phyloP scores from a whole-genome alignment of 768 basidiomycete genomes.

The Rhodotorula graminis region DNA sequence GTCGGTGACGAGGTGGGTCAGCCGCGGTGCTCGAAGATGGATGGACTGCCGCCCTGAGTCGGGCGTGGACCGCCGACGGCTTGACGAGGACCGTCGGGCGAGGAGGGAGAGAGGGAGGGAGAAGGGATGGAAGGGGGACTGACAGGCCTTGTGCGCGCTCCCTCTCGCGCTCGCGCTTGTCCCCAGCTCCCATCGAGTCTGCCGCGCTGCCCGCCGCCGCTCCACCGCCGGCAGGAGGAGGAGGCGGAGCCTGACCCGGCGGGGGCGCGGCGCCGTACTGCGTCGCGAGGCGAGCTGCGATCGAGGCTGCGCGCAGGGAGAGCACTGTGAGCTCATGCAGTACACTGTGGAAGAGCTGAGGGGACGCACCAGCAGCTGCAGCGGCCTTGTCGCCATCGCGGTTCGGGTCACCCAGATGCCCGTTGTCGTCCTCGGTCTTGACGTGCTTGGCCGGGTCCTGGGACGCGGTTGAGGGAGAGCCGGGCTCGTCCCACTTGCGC shows the following conservation, averaged over 20 bases:
- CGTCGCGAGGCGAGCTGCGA: conserved; percentile 75
- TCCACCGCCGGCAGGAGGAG: conserved; percentile 41
- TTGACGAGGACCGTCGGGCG: too few relatives aligned
- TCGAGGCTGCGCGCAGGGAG: conserved; percentile 71
- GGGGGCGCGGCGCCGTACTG: conserved; percentile 34
- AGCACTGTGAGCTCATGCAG: not conserved
- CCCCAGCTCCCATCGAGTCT: conserved; percentile 50
- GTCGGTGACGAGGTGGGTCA: not conserved
- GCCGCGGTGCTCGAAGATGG: not conserved
- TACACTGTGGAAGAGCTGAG: not conserved
- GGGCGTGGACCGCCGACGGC: too few relatives aligned
- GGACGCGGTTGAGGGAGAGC: conserved; percentile 45
- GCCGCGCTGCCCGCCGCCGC: conserved; percentile 42
- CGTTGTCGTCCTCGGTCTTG: conserved; percentile 50
- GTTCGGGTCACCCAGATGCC: not conserved
- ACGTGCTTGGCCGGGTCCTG: conserved; percentile 52
- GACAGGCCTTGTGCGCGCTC: conserved; percentile 12
- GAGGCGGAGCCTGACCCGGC: conserved; percentile 27
- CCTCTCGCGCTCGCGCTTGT: not conserved
- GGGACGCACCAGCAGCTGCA: conserved; percentile 53
- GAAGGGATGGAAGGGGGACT: not conserved
- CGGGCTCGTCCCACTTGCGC: conserved; percentile 72
- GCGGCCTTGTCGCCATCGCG: conserved; percentile 53
- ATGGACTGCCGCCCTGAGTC: too few relatives aligned
- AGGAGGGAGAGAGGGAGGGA: not conserved